These are phyloP conservation scores for Alternaria angustiovoidea DNA, from an alignment of 2,329 filamentous ascomycete genomes.

Conservation along the genomic window DNA sequence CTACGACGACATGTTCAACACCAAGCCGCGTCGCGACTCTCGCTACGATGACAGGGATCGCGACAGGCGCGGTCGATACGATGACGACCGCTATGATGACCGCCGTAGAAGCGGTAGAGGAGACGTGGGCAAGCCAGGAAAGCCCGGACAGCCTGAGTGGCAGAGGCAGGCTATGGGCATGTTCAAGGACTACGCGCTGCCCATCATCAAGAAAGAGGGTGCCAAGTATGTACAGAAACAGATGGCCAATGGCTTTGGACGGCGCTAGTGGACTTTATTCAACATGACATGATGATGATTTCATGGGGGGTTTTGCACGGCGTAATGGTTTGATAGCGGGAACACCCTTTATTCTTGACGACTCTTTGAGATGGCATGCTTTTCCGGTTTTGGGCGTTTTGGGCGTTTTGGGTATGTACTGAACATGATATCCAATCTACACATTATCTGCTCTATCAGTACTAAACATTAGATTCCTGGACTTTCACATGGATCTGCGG, in stretches of 20 bases:
- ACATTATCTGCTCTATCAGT: background rate
- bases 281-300: background rate
- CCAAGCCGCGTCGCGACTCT: constrained; percentile 22
- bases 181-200: constrained; percentile 45
- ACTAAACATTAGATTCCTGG: background rate
- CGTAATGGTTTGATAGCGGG: background rate
- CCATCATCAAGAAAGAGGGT: constrained; percentile 45
- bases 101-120: constrained; percentile 20
- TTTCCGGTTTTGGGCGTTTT: background rate
- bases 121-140: constrained; percentile 21
- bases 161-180: constrained; percentile 42
- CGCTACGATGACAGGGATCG: constrained; percentile 21
- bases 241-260: constrained; percentile 31
- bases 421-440: constrained; percentile 4
- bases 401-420: background rate
- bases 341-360: background rate
- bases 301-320: background rate
- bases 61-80: constrained; percentile 11
- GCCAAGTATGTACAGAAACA: constrained; percentile 43
- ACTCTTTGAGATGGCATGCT: background rate
- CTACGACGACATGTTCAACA: constrained; percentile 32
- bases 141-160: constrained; percentile 35
- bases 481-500: too few relatives aligned
- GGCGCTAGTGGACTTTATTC: constrained; percentile 10
- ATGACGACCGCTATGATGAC: constrained; percentile 28